Evolutionary conservation across 1,284 basidiomycete genomes (phyloP).

Genomic region (Ganoderma sp.): DNA sequence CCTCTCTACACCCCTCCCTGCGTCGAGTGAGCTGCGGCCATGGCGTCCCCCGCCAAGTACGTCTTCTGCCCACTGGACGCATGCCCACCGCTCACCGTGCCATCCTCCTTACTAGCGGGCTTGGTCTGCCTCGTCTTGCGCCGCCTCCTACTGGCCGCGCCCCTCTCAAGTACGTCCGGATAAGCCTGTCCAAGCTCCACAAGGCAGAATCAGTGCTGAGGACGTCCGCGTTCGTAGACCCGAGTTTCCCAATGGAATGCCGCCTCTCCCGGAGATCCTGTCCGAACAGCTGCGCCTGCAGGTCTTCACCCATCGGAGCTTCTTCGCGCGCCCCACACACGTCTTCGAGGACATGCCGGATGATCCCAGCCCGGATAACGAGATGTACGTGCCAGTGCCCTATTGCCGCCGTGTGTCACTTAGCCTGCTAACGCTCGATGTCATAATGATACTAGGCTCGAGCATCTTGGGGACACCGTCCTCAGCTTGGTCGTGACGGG

Average conservation of each 20-base stretch:
- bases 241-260: conserved; percentile 42
- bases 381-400: conserved; percentile 57
- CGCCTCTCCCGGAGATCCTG: conserved; percentile 57
- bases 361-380: conserved; percentile 78
- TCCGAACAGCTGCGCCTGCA: conserved; percentile 51
- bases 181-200: no score
- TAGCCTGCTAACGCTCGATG: background rate
- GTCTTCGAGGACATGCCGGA: conserved; percentile 73
- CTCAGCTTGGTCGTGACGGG: conserved; percentile 68
- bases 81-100: background rate
- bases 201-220: background rate
- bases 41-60: conserved; percentile 19
- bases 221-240: conserved; percentile 32
- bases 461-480: conserved; percentile 77
- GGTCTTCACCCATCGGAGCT: conserved; percentile 77
- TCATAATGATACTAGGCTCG: conserved; percentile 58
- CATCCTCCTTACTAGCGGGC: background rate
- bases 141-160: conserved; percentile 27
- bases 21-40: conserved; percentile 13
- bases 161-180: conserved; percentile 23
- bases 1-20: conserved; percentile 12
- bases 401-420: background rate
- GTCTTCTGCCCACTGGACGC: background rate
- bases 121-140: conserved; percentile 20
- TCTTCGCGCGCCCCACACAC: conserved; percentile 67